A percentile compares a stretch with the other conserved stretches of the same genome.
Conservation (phyloP, 2,329 filamentous ascomycete genomes). For the Claviceps monticola region DNA sequence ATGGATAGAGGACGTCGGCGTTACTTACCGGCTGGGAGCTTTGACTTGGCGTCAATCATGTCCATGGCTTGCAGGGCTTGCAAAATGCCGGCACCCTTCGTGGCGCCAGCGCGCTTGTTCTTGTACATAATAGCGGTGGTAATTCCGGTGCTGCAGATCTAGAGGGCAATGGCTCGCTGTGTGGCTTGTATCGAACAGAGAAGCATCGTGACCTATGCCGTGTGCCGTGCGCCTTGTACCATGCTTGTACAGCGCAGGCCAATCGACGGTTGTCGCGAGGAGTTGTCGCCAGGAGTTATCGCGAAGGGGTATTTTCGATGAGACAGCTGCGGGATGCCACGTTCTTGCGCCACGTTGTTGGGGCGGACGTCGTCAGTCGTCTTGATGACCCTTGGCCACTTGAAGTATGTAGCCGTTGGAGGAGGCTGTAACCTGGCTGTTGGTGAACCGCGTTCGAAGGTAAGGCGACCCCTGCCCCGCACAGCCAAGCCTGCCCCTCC, state of each 20-base stretch:
- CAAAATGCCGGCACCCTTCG: constrained; percentile 44
- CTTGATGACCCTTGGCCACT: too few relatives aligned
- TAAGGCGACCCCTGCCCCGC: too few relatives aligned
- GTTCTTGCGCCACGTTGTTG: neutral
- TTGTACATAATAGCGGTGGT: constrained; percentile 23
- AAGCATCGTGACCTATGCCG: neutral
- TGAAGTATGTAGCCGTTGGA: too few relatives aligned
- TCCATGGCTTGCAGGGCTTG: constrained; percentile 66
- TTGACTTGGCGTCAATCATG: constrained; percentile 64
- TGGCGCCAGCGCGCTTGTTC: constrained; percentile 25
- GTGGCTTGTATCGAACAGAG: neutral
- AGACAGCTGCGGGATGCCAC: neutral
- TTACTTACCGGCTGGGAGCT: constrained; percentile 61
- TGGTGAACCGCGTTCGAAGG: too few relatives aligned
- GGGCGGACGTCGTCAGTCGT: too few relatives aligned
- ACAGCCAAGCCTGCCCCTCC: too few relatives aligned
- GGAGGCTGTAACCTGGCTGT: too few relatives aligned
- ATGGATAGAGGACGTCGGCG: neutral
- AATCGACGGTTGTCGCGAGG: neutral
- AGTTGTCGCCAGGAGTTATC: neutral
- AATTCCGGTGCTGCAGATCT: neutral
- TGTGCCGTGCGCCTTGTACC: neutral
- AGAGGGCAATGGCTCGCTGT: constrained; percentile 2
- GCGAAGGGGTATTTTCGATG: neutral
- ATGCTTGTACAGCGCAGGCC: neutral